phyloP scores from a whole-genome alignment of 208 protist genomes.

The Leishmania arabica region DNA sequence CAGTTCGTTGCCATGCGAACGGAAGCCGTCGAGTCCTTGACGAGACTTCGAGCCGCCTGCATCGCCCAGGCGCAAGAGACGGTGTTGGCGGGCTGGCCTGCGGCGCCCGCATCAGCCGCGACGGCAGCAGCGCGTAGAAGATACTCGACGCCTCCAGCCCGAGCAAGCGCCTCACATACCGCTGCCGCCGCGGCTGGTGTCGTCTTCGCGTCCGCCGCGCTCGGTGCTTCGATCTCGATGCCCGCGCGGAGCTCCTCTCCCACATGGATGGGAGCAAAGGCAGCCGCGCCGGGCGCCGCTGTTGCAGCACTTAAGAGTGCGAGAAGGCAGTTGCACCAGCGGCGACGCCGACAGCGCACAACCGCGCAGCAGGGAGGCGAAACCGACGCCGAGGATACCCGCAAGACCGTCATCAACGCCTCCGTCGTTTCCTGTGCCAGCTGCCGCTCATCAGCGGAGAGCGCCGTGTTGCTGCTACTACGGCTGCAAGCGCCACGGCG shows the following conservation, averaged over 20 bases:
- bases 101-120: not conserved
- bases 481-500: not conserved
- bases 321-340: slow-evolving; percentile 27
- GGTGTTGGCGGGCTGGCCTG: not conserved
- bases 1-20: slow-evolving; percentile 27
- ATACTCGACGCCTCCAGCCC: slow-evolving; percentile 18
- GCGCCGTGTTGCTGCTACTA: not conserved
- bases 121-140: slow-evolving; percentile 16
- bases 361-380: not conserved
- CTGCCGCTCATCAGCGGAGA: slow-evolving; percentile 10
- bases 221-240: not conserved
- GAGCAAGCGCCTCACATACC: slow-evolving; percentile 27
- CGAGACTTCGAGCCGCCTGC: slow-evolving; percentile 13
- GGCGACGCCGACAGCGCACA: not conserved
- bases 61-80: slow-evolving; percentile 26
- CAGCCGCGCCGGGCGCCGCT: not conserved
- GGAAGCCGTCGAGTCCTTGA: slow-evolving; percentile 9
- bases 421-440: slow-evolving; percentile 22
- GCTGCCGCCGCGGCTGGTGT: slow-evolving; percentile 5
- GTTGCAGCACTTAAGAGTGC: slow-evolving; percentile 13
- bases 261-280: not conserved
- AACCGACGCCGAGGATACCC: not conserved
- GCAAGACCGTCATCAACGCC: slow-evolving; percentile 21
- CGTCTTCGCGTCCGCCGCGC: not conserved
- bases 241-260: not conserved